These are phyloP conservation scores for Pachysandra terminalis DNA, from an alignment of 164 flowering plant genomes.

Conservation along the genomic window DNA sequence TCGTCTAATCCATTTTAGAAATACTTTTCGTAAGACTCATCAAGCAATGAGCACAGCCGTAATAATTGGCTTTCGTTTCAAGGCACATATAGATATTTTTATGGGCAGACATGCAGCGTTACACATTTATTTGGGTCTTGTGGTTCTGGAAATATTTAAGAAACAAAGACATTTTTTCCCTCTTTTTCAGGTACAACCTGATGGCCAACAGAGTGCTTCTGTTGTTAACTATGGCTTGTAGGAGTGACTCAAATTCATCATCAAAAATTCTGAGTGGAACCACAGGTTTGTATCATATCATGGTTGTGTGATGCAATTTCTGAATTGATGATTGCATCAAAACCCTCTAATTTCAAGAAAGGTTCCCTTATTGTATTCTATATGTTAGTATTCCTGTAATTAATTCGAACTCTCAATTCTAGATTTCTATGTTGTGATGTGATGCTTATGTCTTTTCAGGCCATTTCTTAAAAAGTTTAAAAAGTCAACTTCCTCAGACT, in stretches of 20 bases:
- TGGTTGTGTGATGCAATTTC: slow-evolving; percentile 5
- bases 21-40: neutral
- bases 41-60: neutral
- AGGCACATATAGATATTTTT: neutral
- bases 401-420: neutral
- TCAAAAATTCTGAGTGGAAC: slow-evolving; percentile 63
- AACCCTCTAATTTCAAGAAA: neutral
- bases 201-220: slow-evolving; percentile 95
- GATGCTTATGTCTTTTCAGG: slow-evolving; percentile 41
- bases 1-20: neutral
- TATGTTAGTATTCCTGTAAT: neutral
- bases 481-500: slow-evolving; percentile 95
- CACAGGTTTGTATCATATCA: slow-evolving; percentile 56
- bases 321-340: neutral
- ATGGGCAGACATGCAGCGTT: neutral
- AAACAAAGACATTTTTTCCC: neutral
- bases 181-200: slow-evolving; percentile 72
- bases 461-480: slow-evolving; percentile 83
- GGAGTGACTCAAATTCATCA: slow-evolving; percentile 56
- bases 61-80: neutral
- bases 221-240: slow-evolving; percentile 81
- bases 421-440: slow-evolving; percentile 6
- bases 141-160: slow-evolving; percentile 1
- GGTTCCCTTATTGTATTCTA: neutral
- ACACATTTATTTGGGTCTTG: neutral